Conservation (phyloP, 495 filamentous ascomycete species). For the Penicillium subrubescens region DNA sequence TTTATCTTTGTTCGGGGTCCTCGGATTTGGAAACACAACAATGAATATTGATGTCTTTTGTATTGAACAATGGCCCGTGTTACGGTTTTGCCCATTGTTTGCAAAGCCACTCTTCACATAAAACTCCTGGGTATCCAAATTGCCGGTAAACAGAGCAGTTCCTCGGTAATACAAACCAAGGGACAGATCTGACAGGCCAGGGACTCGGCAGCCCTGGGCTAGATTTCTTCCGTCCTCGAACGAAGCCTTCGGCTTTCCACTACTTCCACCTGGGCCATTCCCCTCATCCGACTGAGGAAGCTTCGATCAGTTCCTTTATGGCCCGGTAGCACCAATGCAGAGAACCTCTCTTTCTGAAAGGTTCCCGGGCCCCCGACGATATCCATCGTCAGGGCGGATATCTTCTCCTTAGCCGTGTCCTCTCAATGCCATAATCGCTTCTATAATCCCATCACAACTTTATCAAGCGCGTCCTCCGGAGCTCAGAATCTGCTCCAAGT, state of each 20-base stretch:
- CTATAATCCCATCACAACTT: background rate
- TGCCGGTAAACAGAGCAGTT: slow-evolving; percentile 5
- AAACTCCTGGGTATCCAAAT: slow-evolving; percentile 31
- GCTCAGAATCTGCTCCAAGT: slow-evolving; percentile 83
- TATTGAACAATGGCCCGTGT: background rate
- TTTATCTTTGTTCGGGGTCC: background rate
- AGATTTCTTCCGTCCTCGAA: background rate
- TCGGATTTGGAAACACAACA: background rate
- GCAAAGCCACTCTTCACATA: background rate
- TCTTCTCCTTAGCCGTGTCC: background rate
- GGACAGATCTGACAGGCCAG: background rate
- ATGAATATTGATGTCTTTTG: background rate
- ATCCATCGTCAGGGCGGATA: background rate
- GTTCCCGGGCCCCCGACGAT: background rate
- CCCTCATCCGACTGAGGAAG: background rate
- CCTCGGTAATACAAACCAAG: background rate
- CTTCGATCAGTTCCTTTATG: background rate
- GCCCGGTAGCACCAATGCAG: background rate
- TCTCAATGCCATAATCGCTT: background rate
- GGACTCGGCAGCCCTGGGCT: background rate
- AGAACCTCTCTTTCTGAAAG: background rate
- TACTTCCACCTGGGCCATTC: background rate
- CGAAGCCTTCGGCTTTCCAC: background rate
- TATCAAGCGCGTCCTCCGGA: slow-evolving; percentile 46
- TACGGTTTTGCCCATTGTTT: background rate